Evolutionary conservation across 768 basidiomycete genomes (phyloP).

Genomic region (Naematelia encephala): DNA sequence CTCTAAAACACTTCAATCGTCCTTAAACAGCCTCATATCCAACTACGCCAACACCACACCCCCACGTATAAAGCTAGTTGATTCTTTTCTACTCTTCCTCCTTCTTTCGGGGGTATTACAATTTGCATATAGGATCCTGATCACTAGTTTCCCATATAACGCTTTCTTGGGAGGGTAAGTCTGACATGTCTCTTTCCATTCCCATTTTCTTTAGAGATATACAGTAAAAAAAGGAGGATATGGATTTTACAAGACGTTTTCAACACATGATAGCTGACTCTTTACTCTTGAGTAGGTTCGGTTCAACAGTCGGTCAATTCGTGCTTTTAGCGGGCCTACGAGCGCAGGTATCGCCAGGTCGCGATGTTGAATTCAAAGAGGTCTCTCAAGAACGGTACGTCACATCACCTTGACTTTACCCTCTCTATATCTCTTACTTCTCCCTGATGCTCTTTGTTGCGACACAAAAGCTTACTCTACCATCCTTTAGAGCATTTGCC

Average conservation of each 20-base stretch:
- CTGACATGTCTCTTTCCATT: no score
- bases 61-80: slow-evolving; percentile 85
- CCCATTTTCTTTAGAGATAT: no score
- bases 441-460: no score
- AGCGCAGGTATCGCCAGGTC: slow-evolving; percentile 76
- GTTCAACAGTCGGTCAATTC: slow-evolving; percentile 92
- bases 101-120: slow-evolving; percentile 85
- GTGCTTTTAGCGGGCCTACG: slow-evolving; percentile 88
- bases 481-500: slow-evolving; percentile 91
- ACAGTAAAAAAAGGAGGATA: no score
- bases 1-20: slow-evolving; percentile 14
- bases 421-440: not conserved
- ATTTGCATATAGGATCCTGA: slow-evolving; percentile 83
- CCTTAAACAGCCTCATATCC: slow-evolving; percentile 33
- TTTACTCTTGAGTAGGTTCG: slow-evolving; percentile 60
- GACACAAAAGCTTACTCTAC: not conserved
- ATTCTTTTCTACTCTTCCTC: slow-evolving; percentile 85
- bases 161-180: slow-evolving; percentile 92
- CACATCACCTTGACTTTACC: not conserved
- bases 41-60: slow-evolving; percentile 71
- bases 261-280: no score
- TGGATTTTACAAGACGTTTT: no score
- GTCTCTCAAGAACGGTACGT: slow-evolving; percentile 89
- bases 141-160: slow-evolving; percentile 95
- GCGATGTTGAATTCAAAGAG: slow-evolving; percentile 63